Conservation (phyloP, 805 yeast genomes). For the Saccharomycopsis selenospora region DNA sequence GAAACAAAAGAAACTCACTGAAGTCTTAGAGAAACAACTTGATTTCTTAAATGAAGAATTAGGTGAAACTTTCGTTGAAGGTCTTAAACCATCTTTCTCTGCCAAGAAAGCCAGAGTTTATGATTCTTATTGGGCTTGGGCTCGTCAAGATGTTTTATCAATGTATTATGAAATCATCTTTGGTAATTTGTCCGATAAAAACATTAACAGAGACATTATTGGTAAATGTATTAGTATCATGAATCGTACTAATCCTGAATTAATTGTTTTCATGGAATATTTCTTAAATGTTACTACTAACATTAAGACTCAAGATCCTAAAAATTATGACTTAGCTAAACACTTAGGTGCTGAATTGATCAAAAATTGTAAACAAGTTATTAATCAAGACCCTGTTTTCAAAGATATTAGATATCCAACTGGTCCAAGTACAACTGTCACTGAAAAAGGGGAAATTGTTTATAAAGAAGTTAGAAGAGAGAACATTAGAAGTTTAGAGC, state of each 20-base stretch:
- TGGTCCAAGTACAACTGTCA: slow-evolving; percentile 88
- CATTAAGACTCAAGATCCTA: slow-evolving; percentile 69
- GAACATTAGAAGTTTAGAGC: slow-evolving; percentile 88
- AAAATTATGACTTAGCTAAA: slow-evolving; percentile 73
- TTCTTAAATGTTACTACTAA: slow-evolving; percentile 54
- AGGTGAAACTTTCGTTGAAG: slow-evolving; percentile 90
- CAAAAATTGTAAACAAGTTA: slow-evolving; percentile 88
- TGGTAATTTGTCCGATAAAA: slow-evolving; percentile 77
- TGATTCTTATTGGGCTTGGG: slow-evolving; percentile 99
- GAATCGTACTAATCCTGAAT: slow-evolving; percentile 92
- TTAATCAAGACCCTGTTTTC: slow-evolving; percentile 78
- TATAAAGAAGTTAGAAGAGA: slow-evolving; percentile 85
- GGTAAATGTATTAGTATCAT: slow-evolving; percentile 93
- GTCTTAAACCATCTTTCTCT: slow-evolving; percentile 85
- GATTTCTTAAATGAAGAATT: slow-evolving; percentile 68
- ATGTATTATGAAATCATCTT: slow-evolving; percentile 95
- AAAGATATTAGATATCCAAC: slow-evolving; percentile 93
- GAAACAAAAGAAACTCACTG: slow-evolving; percentile 72
- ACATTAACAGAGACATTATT: slow-evolving; percentile 92
- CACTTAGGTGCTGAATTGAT: slow-evolving; percentile 87
- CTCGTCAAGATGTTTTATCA: slow-evolving; percentile 90
- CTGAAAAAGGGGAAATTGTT: slow-evolving; percentile 76
- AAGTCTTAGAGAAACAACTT: slow-evolving; percentile 77
- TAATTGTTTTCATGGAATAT: slow-evolving; percentile 95
- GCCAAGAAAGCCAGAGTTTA: slow-evolving; percentile 90